Evolutionary conservation across 371 early-diverging fungal genomes (phyloP), one percentile per base, ranked within the genome.

Genomic region (Mortierella sp.): DNA sequence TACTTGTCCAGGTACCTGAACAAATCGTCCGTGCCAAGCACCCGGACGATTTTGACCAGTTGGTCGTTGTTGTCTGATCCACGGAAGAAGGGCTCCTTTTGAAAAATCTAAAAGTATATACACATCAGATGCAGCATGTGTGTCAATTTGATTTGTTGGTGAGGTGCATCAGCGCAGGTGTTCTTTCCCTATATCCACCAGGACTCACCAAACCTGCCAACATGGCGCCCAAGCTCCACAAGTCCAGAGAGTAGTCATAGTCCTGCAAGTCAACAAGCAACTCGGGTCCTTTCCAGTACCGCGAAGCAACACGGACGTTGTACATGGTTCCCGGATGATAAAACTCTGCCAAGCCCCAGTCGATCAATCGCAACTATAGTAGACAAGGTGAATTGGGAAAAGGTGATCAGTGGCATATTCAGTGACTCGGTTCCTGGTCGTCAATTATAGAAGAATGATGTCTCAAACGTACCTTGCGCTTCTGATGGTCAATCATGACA

Each of bases 271-370:
- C 98, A 9, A 99, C 98, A 53, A 99, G 90, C 29, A 99, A 90
- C 85, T 99, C 99, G 4, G 99, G 99, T 7, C 99, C 98, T 86
- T 99, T 99, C 86, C 97, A 99, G 91, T 97, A 99, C 72, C 99
- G 90, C 44, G 98, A 98, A 19, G 99, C 99, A 3, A 99, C 99
- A 50, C 99, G 93, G 29, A 99, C 99, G 80, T 98, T 99, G 90
- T 99, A 99, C 75, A 95, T 94, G 31, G 94, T 96, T n/a, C 96
- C 96, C 29, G 99, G 98, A 76, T 98, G 97, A 88, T 99, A 99
- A 83, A 99, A 99, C 87, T 99, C 99, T 22, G 99, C 99, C 64
- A 99, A 90, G 26, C 99, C 99, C 99, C 99, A 99, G 89, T 99
- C 99, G 79, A 99, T 99, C 73, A 99, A 89, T 52, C 98, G 94